Evolutionary conservation across 129 eudicot species (phyloP).

Genomic region (Helichrysum umbraculigerum): DNA sequence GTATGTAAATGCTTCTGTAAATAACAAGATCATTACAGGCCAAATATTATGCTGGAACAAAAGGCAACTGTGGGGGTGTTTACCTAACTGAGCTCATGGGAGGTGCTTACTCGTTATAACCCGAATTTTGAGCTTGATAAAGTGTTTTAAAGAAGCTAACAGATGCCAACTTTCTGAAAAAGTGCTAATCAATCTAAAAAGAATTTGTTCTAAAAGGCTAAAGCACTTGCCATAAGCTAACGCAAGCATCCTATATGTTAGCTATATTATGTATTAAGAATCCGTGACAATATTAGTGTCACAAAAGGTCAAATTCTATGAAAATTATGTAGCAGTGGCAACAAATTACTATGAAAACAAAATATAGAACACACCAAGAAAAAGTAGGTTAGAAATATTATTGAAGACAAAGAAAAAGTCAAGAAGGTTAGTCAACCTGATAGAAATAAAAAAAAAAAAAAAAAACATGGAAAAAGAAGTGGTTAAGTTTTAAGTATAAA

Average conservation of each 20-base stretch:
- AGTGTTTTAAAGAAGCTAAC: neutral
- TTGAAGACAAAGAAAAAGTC: conserved; percentile 18
- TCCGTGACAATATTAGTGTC: conserved; percentile 16
- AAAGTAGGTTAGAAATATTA: conserved; percentile 4
- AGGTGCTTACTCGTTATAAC: too few relatives aligned
- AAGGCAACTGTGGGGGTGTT: too few relatives aligned
- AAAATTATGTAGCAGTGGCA: neutral
- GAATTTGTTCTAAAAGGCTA: neutral
- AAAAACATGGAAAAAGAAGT: conserved; percentile 6
- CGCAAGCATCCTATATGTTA: neutral
- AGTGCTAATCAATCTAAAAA: neutral
- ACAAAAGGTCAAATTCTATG: neutral
- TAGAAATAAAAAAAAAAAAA: neutral
- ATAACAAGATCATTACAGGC: conserved; percentile 24
- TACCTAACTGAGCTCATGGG: too few relatives aligned
- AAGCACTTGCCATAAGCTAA: neutral
- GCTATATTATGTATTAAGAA: neutral
- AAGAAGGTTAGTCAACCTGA: conserved; percentile 31
- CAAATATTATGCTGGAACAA: neutral
- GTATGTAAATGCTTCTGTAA: neutral
- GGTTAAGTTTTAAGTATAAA: conserved; percentile 26
- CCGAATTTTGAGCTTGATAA: neutral
- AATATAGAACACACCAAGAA: conserved; percentile 9
- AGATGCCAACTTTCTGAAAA: neutral
- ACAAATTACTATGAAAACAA: conserved; percentile 12